Evolutionary conservation across 805 yeast species (phyloP).

Genomic region (Saturnispora mendoncae): DNA sequence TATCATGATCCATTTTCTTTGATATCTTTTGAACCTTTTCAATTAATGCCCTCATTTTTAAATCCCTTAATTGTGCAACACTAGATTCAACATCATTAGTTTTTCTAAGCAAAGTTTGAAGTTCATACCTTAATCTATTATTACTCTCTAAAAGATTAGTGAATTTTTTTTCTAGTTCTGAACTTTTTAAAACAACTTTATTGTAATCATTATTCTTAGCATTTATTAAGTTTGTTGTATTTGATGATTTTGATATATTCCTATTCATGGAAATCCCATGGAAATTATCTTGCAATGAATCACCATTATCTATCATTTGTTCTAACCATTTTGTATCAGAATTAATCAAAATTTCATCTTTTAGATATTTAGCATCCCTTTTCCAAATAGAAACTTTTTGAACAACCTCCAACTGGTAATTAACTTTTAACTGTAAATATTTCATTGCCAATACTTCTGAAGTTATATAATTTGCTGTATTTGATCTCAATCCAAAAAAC

Average conservation of each 20-base stretch:
- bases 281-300: neutral
- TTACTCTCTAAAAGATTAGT: conserved; percentile 46
- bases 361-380: conserved; percentile 2
- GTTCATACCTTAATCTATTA: conserved; percentile 58
- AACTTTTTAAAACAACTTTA: conserved; percentile 18
- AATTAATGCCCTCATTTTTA: conserved; percentile 28
- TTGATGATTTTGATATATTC: conserved; percentile 1
- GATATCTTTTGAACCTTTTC: conserved; percentile 11
- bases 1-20: neutral
- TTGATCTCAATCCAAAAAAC: conserved; percentile 1
- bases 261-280: conserved; percentile 3
- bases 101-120: conserved; percentile 47
- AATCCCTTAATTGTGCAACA: conserved; percentile 27
- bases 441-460: conserved; percentile 14
- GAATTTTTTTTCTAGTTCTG: conserved; percentile 31
- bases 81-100: conserved; percentile 62
- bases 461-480: conserved; percentile 13
- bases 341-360: conserved; percentile 1
- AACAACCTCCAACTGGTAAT: conserved; percentile 12
- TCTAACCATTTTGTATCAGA: conserved; percentile 8
- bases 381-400: conserved; percentile 8
- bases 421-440: conserved; percentile 11
- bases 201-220: conserved; percentile 5
- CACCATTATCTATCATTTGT: neutral
- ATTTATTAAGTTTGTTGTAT: neutral